Conservation (phyloP, 805 yeast species). For the Spathaspora sp. region DNA sequence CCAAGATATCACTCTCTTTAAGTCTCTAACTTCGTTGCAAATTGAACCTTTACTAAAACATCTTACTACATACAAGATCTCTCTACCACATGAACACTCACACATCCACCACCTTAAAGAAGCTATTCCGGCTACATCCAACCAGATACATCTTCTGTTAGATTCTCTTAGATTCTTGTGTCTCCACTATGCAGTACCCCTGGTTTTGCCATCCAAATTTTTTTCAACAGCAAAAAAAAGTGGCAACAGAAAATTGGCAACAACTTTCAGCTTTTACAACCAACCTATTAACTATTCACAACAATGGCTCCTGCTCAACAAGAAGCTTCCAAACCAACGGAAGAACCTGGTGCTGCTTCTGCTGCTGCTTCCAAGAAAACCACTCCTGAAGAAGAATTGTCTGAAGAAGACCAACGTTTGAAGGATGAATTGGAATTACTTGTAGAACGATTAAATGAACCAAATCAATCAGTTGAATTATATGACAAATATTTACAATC, state of each 20-base stretch:
- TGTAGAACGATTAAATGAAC: slow-evolving; percentile 71
- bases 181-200: background rate
- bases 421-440: slow-evolving; percentile 83
- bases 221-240: background rate
- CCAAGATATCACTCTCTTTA: no score
- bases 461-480: slow-evolving; percentile 38
- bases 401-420: slow-evolving; percentile 88
- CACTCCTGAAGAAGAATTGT: slow-evolving; percentile 69
- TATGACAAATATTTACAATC: slow-evolving; percentile 63
- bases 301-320: slow-evolving; percentile 36
- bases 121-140: no score
- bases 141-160: no score
- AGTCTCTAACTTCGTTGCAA: no score
- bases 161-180: no score
- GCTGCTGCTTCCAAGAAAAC: slow-evolving; percentile 13
- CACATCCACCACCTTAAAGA: no score
- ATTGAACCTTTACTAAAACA: no score
- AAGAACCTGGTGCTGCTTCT: slow-evolving; percentile 15
- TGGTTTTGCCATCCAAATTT: background rate
- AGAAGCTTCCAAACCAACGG: slow-evolving; percentile 14
- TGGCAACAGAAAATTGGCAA: background rate
- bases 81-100: no score
- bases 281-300: background rate
- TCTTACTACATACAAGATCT: no score
- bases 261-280: background rate